Conservation (phyloP, 2,329 filamentous ascomycete species). For the Trichoderma simmonsii region DNA sequence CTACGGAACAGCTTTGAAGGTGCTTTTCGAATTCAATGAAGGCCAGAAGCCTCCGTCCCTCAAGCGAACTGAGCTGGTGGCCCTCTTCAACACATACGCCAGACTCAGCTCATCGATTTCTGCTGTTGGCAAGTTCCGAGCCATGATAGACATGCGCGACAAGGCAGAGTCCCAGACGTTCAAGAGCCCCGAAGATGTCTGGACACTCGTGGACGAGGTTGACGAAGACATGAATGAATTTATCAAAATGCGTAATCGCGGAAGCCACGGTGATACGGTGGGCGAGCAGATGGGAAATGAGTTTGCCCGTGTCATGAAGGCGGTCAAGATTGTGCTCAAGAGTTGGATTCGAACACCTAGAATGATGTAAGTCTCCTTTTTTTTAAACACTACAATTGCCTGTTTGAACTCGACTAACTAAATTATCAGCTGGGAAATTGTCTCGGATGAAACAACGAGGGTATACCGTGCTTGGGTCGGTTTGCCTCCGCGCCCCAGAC, state of each 20-base stretch:
- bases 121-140: conserved; percentile 69
- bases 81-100: conserved; percentile 90
- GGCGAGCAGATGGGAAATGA: conserved; percentile 63
- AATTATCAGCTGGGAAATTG: conserved; percentile 41
- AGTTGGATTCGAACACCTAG: conserved; percentile 69
- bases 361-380: conserved; percentile 58
- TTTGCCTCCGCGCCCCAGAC: conserved; percentile 48
- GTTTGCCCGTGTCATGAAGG: conserved; percentile 57
- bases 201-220: conserved; percentile 31
- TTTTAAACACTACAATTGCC: background rate
- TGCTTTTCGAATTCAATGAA: conserved; percentile 89
- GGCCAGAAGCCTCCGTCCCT: conserved; percentile 66
- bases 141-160: conserved; percentile 42
- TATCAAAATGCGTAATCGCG: conserved; percentile 32
- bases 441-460: conserved; percentile 44
- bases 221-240: conserved; percentile 29
- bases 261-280: conserved; percentile 34
- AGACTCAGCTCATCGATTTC: conserved; percentile 78
- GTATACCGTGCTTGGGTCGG: conserved; percentile 52
- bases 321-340: conserved; percentile 62
- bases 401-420: background rate
- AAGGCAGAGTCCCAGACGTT: conserved; percentile 25
- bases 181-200: background rate
- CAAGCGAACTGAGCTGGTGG: conserved; percentile 87
- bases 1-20: conserved; percentile 91